These are phyloP conservation scores for Monosporascus sp. DNA, from an alignment of 2,329 filamentous ascomycete species.

Conservation along the genomic window DNA sequence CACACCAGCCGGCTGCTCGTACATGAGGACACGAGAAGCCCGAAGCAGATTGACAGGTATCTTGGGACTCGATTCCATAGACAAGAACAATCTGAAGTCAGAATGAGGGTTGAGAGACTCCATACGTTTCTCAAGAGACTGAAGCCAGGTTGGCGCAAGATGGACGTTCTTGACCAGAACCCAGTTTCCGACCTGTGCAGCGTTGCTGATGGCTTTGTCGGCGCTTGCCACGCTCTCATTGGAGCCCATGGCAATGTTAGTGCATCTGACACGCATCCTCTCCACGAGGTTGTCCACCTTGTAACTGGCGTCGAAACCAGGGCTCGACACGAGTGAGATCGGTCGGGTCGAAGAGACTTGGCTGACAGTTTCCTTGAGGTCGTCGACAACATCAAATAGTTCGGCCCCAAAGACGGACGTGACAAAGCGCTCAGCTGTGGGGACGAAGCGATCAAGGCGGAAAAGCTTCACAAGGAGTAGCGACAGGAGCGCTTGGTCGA, in stretches of 20 bases:
- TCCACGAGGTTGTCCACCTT: conserved; percentile 96
- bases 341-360: conserved; percentile 81
- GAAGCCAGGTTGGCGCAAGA: conserved; percentile 89
- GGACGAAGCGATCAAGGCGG: conserved; percentile 91
- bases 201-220: conserved; percentile 91
- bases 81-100: conserved; percentile 92
- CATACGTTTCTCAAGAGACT: conserved; percentile 94
- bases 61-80: conserved; percentile 95
- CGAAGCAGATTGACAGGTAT: conserved; percentile 94
- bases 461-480: conserved; percentile 90
- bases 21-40: conserved; percentile 91
- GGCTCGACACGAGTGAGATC: conserved; percentile 87
- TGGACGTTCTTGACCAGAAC: conserved; percentile 99
- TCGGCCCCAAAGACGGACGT: conserved; percentile 76
- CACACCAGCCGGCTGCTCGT: conserved; percentile 95
- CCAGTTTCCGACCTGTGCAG: conserved; percentile 88
- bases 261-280: conserved; percentile 73
- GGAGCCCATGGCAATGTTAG: conserved; percentile 98
- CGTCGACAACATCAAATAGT: conserved; percentile 77
- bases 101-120: conserved; percentile 89
- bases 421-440: conserved; percentile 87
- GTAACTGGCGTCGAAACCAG: conserved; percentile 97
- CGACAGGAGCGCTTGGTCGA: conserved; percentile 75
- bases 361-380: conserved; percentile 77
- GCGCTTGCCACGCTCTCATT: conserved; percentile 89